Evolutionary conservation across 345 rosid species (phyloP).

Genomic region (Schrenkiella parvula): DNA sequence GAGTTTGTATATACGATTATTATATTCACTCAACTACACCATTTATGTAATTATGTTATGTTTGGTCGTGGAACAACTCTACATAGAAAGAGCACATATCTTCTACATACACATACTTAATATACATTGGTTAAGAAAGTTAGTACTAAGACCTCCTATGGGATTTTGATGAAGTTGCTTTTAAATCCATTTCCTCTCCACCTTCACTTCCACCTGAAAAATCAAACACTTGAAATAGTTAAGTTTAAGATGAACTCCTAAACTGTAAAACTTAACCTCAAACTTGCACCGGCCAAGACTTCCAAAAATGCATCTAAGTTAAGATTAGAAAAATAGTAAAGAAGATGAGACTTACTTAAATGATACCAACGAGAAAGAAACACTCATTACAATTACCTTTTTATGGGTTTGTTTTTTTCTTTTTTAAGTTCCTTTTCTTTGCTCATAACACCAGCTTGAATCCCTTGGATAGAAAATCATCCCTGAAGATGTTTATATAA

Average conservation of each 20-base stretch:
- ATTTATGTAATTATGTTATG: not conserved
- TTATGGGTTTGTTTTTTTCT: not conserved
- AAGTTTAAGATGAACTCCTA: not conserved
- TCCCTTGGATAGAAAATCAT: constrained; percentile 56
- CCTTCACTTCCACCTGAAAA: not conserved
- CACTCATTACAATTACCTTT: not conserved
- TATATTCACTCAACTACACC: not conserved
- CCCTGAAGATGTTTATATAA: constrained; percentile 44
- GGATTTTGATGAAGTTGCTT: not conserved
- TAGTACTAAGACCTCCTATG: not conserved
- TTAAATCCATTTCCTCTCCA: not conserved
- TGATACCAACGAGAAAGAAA: not conserved
- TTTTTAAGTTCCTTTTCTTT: not conserved
- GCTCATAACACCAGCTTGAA: constrained; percentile 53
- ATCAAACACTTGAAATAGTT: not conserved
- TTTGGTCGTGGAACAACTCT: not conserved
- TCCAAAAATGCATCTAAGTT: not conserved
- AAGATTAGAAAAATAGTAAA: not conserved
- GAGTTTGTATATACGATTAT: not conserved
- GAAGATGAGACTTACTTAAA: not conserved
- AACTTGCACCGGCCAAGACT: not conserved
- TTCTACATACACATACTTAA: not conserved
- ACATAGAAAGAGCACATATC: not conserved
- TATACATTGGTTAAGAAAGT: not conserved
- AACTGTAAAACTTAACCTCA: not conserved